Evolutionary conservation across 345 rosid genomes (phyloP).

Genomic region (Psidium friedrichsthalianum): DNA sequence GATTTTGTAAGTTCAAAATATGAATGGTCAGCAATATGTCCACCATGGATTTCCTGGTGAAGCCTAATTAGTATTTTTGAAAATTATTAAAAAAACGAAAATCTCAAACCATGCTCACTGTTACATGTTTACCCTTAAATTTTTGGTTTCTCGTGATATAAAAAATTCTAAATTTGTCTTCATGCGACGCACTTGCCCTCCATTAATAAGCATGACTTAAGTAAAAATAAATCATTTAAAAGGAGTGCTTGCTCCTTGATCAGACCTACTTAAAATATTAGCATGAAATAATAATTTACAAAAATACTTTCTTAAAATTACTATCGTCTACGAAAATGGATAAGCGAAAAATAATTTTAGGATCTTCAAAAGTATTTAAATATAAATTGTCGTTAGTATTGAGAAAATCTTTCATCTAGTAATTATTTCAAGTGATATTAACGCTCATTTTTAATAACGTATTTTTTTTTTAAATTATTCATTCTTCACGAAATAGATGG

Average conservation of each 20-base stretch:
- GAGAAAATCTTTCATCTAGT: fast-evolving
- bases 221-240: background rate
- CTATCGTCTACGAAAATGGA: fast-evolving
- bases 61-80: background rate
- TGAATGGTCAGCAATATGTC: background rate
- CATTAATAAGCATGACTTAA: background rate
- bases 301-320: too few species aligned
- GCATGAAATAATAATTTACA: fast-evolving
- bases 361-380: fast-evolving
- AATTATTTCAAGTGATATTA: background rate
- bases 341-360: background rate
- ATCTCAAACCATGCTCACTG: too few species aligned
- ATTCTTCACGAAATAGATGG: too few species aligned
- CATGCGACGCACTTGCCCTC: background rate
- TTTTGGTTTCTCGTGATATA: background rate
- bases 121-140: background rate
- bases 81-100: background rate
- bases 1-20: background rate
- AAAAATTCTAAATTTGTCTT: too few species aligned
- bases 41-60: background rate
- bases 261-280: background rate
- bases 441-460: fast-evolving
- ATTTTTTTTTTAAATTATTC: fast-evolving
- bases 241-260: background rate
- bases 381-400: fast-evolving